Evolutionary conservation across 1,139 yeast species (phyloP), one percentile per base, ranked within the genome.

Genomic region (Yamadazyma friedrichii): DNA sequence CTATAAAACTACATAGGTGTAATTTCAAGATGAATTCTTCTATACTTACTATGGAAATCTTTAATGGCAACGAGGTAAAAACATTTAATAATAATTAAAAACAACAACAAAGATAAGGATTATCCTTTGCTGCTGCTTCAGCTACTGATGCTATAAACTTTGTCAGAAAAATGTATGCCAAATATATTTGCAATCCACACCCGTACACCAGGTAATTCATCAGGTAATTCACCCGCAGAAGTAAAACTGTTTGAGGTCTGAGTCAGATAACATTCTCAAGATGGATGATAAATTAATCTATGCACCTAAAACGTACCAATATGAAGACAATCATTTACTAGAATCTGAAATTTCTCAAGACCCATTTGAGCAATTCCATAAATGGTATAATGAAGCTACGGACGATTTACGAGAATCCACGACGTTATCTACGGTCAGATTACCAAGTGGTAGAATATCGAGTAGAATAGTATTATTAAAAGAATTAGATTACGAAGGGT

Each of bases 251-350:
- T n/a, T n/a, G n/a, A n/a, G n/a, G 25, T 15, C 15, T 15, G 37
- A 27, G 25, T 35, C 31, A 20, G 11, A 26, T n/a, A 9, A 34
- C 28, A 15, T 6, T 17, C 30, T n/a, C 22, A 36, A 36, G 12
- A 15, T 29, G 12, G 34, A 37, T 16, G 48, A 50, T 27, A 49
- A 48, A 33, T 57, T 69, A 35, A 67, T 72, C 38, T 71, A 88
- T 62, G 96, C 96, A 3, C 96, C 96, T 15, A 78, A 84, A 50
- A 88, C 98, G 0, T 87, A 86, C 53, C 98, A 93, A 62, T 93
- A 91, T 62, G 82, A 82, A 43, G 84, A 86, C 58, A 80, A 73
- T 33, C 73, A 77, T 15, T 67, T 93, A 41, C 70, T 74, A 39
- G 82, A 79, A 42, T 44, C 59, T 0, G 80, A 85, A 13, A 65